These are phyloP conservation scores for Dinochytrium kinnereticum DNA, from an alignment of 371 early-diverging fungal genomes.

Conservation along the genomic window DNA sequence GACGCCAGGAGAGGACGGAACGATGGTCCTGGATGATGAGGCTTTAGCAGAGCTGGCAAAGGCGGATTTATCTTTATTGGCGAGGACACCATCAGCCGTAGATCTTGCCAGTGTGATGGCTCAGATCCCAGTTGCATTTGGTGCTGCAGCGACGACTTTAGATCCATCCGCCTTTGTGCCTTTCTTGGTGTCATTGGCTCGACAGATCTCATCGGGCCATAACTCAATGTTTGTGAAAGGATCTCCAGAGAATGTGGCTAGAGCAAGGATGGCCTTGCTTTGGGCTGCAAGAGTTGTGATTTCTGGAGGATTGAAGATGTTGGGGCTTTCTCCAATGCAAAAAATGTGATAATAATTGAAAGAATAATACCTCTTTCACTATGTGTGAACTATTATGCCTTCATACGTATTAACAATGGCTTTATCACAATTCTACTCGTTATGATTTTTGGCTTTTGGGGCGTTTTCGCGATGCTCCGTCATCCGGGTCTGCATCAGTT, in stretches of 20 bases:
- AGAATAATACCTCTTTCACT: no score
- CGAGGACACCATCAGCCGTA: slow-evolving; percentile 18
- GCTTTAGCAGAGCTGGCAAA: not conserved
- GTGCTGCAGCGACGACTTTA: not conserved
- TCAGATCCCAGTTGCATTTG: slow-evolving; percentile 6
- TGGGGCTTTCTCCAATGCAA: slow-evolving; percentile 27
- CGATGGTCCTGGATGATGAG: not conserved
- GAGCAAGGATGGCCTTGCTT: slow-evolving; percentile 21
- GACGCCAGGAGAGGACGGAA: not conserved
- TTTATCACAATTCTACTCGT: no score
- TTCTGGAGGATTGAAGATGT: slow-evolving; percentile 12
- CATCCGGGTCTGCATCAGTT: not conserved
- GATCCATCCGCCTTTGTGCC: slow-evolving; percentile 28
- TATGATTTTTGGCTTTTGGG: no score
- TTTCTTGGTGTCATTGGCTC: slow-evolving; percentile 21
- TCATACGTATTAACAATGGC: no score
- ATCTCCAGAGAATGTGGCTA: slow-evolving; percentile 16
- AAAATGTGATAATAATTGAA: no score
- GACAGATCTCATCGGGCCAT: slow-evolving; percentile 25
- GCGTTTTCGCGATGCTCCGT: no score
- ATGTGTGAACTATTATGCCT: no score
- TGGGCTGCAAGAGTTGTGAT: slow-evolving; percentile 13
- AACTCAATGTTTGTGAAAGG: slow-evolving; percentile 35
- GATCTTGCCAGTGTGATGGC: slow-evolving; percentile 24
- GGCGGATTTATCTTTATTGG: slow-evolving; percentile 18